These are phyloP conservation scores for Bothriochloa decipiens DNA, from an alignment of 176 grass and related monocot genomes.

Conservation along the genomic window DNA sequence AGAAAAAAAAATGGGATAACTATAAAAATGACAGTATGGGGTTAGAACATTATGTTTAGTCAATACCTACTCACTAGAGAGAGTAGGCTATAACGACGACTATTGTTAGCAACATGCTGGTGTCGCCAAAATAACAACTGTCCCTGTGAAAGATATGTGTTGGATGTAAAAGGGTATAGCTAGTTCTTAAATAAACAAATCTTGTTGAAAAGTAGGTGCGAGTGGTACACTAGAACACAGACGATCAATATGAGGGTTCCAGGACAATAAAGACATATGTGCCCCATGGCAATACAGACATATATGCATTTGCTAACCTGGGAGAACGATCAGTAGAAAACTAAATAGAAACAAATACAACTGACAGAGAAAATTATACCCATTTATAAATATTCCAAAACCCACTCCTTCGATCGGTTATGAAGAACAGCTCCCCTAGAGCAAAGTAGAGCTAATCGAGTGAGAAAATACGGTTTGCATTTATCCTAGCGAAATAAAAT, in stretches of 20 bases:
- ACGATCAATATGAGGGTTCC: constrained; percentile 3
- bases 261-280: background rate
- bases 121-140: constrained; percentile 14
- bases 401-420: constrained; percentile 78
- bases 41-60: constrained; percentile 12
- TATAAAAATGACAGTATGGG: background rate
- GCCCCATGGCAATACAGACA: background rate
- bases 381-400: constrained; percentile 99
- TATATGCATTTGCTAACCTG: background rate
- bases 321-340: constrained; percentile 7
- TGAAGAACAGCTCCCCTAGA: constrained; percentile 89
- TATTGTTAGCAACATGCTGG: background rate
- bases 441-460: constrained; percentile 30
- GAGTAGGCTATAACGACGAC: constrained; percentile 16
- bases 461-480: constrained; percentile 29
- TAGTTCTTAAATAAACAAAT: constrained; percentile 6
- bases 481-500: constrained; percentile 14
- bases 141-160: background rate
- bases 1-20: background rate
- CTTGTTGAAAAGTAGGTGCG: background rate
- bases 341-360: constrained; percentile 27
- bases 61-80: background rate
- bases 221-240: constrained; percentile 12
- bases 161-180: constrained; percentile 1
- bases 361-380: constrained; percentile 55